A percentile compares a stretch with the other conserved stretches of the same genome.
These are phyloP conservation scores for Ogataea paradorogensis DNA, from an alignment of 805 yeast species.

Conservation along the genomic window DNA sequence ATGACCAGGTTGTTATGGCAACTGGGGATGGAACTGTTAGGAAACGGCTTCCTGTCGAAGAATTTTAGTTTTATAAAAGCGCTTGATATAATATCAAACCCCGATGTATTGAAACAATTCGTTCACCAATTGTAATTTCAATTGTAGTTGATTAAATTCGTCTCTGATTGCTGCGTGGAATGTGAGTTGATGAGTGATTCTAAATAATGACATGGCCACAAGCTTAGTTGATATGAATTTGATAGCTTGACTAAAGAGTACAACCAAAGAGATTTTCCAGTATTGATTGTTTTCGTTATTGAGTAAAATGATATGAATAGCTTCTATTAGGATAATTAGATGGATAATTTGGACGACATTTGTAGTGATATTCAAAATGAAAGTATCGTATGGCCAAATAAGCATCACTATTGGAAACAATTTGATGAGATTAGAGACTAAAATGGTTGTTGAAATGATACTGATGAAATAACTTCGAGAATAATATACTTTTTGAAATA, in stretches of 20 bases:
- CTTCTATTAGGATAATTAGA: conserved; percentile 31
- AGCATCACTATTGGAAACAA: conserved; percentile 88
- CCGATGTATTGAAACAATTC: conserved; percentile 20
- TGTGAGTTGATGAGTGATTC: conserved; percentile 20
- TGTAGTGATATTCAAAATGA: conserved; percentile 43
- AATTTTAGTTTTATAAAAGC: conserved; percentile 15
- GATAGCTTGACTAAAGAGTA: conserved; percentile 23
- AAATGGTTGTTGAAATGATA: conserved; percentile 63
- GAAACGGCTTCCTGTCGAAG: conserved; percentile 28
- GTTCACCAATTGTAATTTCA: conserved; percentile 19
- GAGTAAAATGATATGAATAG: conserved; percentile 31
- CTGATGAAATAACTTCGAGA: conserved; percentile 31
- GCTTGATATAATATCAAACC: conserved; percentile 2
- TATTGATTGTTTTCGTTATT: conserved; percentile 27
- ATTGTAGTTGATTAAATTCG: conserved; percentile 27
- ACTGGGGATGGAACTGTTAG: conserved; percentile 36
- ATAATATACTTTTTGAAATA: conserved; percentile 31
- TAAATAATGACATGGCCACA: conserved; percentile 19
- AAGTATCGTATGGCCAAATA: conserved; percentile 95
- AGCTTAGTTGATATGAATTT: conserved; percentile 22
- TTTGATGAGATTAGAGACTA: conserved; percentile 76
- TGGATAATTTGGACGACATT: conserved; percentile 32
- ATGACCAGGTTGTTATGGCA: conserved; percentile 49
- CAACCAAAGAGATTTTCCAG: conserved; percentile 29
- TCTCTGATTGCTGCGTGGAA: conserved; percentile 23